Evolutionary conservation across 2,329 filamentous ascomycete genomes (phyloP).

Genomic region (Chrysosporium queenslandicum): DNA sequence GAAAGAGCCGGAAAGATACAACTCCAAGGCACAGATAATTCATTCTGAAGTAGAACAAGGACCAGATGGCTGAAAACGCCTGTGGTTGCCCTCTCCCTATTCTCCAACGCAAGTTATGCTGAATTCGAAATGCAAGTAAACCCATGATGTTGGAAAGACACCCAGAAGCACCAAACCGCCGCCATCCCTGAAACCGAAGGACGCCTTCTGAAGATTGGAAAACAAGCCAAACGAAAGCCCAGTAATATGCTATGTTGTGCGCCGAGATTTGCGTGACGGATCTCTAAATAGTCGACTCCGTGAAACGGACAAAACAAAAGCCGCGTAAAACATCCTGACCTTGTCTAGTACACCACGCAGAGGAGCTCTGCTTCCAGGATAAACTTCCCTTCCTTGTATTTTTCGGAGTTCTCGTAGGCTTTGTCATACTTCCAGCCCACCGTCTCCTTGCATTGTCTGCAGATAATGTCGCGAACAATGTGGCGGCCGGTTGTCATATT

Average conservation of each 20-base stretch:
- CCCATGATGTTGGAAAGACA: not conserved
- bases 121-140: not conserved
- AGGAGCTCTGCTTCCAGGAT: constrained; percentile 89
- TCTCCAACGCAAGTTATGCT: not conserved
- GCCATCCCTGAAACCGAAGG: not conserved
- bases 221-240: not conserved
- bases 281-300: not conserved
- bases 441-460: constrained; percentile 79
- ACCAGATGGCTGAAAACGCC: not conserved
- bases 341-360: constrained; percentile 57
- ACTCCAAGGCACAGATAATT: not conserved
- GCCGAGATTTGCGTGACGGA: not conserved
- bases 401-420: constrained; percentile 81
- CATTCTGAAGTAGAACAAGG: not conserved
- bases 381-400: constrained; percentile 98
- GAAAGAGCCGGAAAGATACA: not conserved
- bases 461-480: constrained; percentile 85
- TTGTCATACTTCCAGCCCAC: constrained; percentile 99
- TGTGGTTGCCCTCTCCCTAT: not conserved
- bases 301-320: not conserved
- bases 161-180: constrained; percentile 3
- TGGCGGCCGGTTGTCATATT: constrained; percentile 97
- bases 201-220: constrained; percentile 1
- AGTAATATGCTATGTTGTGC: not conserved
- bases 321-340: not conserved